Percentiles rank a stretch among this genome's conserved stretches.
Conservation (phyloP, 2,329 filamentous ascomycete genomes). For the Tricladium varicosporioides region DNA sequence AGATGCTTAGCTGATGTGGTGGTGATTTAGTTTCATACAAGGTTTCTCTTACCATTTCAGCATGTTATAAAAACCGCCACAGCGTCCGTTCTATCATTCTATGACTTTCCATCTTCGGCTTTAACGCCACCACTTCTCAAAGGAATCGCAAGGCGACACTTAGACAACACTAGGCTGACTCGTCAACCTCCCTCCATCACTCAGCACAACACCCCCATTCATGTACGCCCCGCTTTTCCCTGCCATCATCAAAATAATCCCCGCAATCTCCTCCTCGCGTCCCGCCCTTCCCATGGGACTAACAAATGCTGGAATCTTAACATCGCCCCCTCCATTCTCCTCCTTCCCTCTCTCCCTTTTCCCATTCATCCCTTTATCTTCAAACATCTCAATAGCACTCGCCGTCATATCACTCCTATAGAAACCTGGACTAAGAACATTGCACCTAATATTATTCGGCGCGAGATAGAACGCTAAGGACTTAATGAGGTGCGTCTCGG, state of each 20-base stretch:
- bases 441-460: conserved; percentile 55
- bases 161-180: background rate
- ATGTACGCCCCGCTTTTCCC: conserved; percentile 22
- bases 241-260: conserved; percentile 46
- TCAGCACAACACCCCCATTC: conserved; percentile 23
- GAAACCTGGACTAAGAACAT: conserved; percentile 16
- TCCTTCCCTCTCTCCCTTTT: too few relatives aligned
- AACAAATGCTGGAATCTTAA: background rate
- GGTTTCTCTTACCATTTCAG: too few relatives aligned
- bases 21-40: too few relatives aligned
- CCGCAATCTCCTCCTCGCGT: conserved; percentile 60
- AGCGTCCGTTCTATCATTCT: too few relatives aligned
- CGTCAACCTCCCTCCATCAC: conserved; percentile 26
- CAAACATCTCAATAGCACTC: background rate
- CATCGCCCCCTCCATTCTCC: too few relatives aligned
- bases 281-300: conserved; percentile 38
- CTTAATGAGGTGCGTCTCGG: conserved; percentile 68
- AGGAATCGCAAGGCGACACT: too few relatives aligned
- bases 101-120: too few relatives aligned
- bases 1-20: too few relatives aligned
- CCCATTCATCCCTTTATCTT: background rate
- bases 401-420: conserved; percentile 15
- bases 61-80: too few relatives aligned
- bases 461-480: conserved; percentile 63
- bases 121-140: too few relatives aligned